Percentiles rank a stretch among this genome's conserved stretches.
phyloP scores from a whole-genome alignment of 2,329 filamentous ascomycete species.

The Tricladium varicosporioides region DNA sequence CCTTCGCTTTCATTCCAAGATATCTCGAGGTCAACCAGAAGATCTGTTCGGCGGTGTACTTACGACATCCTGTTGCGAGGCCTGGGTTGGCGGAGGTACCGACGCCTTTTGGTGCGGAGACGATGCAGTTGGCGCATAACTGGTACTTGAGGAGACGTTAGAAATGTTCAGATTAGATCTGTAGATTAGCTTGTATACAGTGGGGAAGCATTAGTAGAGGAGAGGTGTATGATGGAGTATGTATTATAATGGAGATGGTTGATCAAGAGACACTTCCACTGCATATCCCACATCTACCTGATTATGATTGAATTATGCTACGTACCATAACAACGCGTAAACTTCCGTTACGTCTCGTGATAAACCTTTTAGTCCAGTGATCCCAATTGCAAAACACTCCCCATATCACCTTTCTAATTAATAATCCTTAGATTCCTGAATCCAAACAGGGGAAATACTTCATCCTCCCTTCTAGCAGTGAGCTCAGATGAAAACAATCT shows the following conservation, averaged over 20 bases:
- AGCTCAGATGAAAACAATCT: no score
- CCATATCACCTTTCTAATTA: no score
- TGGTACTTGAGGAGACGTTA: slow-evolving; percentile 71
- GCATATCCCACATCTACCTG: neutral
- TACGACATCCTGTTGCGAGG: slow-evolving; percentile 88
- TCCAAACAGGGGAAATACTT: no score
- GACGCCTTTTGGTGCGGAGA: slow-evolving; percentile 69
- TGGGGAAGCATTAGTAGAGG: neutral
- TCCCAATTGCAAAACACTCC: no score
- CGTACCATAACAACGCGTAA: no score
- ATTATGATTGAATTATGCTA: no score
- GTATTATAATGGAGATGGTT: slow-evolving; percentile 8
- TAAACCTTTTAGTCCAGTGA: no score
- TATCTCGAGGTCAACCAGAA: slow-evolving; percentile 99
- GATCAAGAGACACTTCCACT: slow-evolving; percentile 5
- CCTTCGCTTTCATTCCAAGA: slow-evolving; percentile 91
- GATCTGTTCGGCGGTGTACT: slow-evolving; percentile 91
- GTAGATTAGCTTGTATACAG: slow-evolving; percentile 3
- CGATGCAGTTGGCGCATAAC: slow-evolving; percentile 82
- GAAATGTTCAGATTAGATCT: slow-evolving; percentile 10
- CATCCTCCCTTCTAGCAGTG: no score
- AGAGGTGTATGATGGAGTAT: slow-evolving; percentile 4
- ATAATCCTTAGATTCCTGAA: no score
- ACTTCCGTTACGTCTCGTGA: no score
- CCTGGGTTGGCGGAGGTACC: slow-evolving; percentile 80